Base-by-base conservation (phyloP, 2,329 filamentous ascomycete species). In the Hymenoscyphus fraxineus region DNA sequence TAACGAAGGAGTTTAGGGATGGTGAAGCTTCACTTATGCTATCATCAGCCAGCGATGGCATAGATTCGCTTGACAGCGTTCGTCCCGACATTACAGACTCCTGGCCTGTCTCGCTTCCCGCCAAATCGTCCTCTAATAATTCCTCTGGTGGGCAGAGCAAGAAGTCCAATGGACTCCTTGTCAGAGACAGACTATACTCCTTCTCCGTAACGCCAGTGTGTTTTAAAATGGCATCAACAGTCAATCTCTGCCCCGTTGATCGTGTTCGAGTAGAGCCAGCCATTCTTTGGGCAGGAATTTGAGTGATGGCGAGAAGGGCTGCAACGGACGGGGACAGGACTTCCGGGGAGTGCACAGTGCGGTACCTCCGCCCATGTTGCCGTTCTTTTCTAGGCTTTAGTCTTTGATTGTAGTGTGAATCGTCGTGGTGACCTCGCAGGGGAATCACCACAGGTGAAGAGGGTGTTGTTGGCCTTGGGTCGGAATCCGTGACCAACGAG, bases 111-210 rank as follows among this genome's bases (percentile, higher is more conserved):
- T 87, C 84, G 70, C 80, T 83, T 4, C 79, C 69, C 3, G 78
- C 80, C 54, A 73, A 71, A 58, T 76, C 73, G 66, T 85, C 82
- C 39, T 79, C 77, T 31, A 82, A 70, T 31, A 82, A 70, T 57
- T 87, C 83, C n/a, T 88, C 85, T 0, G 85, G 86, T 0, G 85
- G 82, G 39, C 82, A 84, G 5, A 88, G 77, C 6, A 89, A 78
- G 65, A 88, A 74, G 63, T 88, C 85, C 69, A 88, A 73, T 0
- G 85, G 85, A 62, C 80, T 83, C 65, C 79, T 81, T 68, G 80
- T 80, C 54, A 86, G 77, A 6, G 80, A 81, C 64, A 82, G 63
- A 77, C 83, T 85, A 6, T 87, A 75, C 63, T 86, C 82, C 74
- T 88, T 87, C 67, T 75, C 74, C 2, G 69, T 70, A 2, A 83